Base-by-base conservation (phyloP, 352 stramenopile species). In the Pythium sukuiense region DNA sequence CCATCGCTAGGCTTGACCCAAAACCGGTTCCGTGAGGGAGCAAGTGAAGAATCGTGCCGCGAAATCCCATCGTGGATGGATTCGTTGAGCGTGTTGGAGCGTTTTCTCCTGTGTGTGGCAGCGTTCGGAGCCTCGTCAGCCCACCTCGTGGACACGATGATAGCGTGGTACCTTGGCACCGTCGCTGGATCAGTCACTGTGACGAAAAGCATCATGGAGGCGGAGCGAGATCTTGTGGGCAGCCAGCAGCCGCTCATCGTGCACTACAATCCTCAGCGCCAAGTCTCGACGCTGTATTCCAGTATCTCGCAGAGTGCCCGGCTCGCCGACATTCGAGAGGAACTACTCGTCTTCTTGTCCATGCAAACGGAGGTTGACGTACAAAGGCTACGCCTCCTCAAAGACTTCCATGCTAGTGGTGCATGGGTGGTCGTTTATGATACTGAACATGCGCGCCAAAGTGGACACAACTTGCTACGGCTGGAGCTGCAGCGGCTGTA, bases 361-460 rank as follows among this genome's bases (percentile, higher is more conserved):
- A 58, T 60, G 55, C n/a, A 30, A 12, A 37, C 26, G 8, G 32
- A 64, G 2, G 33, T 12, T 4, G 59, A 71, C 6, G 26, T 58
- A 0, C 39, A 56, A 9, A 61, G 56, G 24, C 33, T 66, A 1
- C 37, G 52, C 1, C 8, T 45, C 6, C 26, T 71, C 16, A 55
- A 55, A 16, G 65, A 71, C 3, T 27, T 57, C 3, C 26, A 48
- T 6, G 52, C 57, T 2, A 55, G 27, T 18, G 59, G 58, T 7
- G 45, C 46, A 13, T 71, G 65, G 65, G 5, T 71, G 7, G 24
- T 71, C 2, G 14, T 71, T 14, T 20, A 71, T 2, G 58, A 67
- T 24, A 46, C 48, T 6, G 43, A 29, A 18, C 8, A 7, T 14
- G 54, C 46, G 8, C 27, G 35, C 27, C 41, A 57, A 32, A 26